Evolutionary conservation across 345 rosid genomes (phyloP).

Genomic region (Turnera subulata): DNA sequence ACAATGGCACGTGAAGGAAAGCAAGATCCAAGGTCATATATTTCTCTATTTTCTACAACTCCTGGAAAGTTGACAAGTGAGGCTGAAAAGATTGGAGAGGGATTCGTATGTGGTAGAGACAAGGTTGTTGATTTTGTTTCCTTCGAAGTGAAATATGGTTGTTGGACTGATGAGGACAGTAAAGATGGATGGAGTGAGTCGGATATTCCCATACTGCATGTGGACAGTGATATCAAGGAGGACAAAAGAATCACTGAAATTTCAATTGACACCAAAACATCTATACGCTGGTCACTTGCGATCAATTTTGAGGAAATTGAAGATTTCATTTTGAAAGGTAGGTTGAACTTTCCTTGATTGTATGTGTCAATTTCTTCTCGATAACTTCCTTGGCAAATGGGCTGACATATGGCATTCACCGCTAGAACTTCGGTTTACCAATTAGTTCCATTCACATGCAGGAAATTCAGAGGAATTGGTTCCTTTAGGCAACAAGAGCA

Average conservation of each 20-base stretch:
- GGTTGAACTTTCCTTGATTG: not conserved
- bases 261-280: slow-evolving; percentile 57
- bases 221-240: slow-evolving; percentile 34
- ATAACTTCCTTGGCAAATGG: no score
- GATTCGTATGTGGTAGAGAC: slow-evolving; percentile 69
- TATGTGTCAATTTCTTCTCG: no score
- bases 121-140: slow-evolving; percentile 70
- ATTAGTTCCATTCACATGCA: no score
- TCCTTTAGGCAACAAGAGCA: slow-evolving; percentile 45
- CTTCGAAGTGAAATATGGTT: slow-evolving; percentile 69
- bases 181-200: slow-evolving; percentile 65
- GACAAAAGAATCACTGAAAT: slow-evolving; percentile 43
- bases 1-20: slow-evolving; percentile 45
- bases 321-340: slow-evolving; percentile 70
- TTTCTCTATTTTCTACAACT: slow-evolving; percentile 69
- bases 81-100: slow-evolving; percentile 63
- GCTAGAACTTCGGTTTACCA: no score
- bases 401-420: no score
- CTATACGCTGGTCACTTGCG: slow-evolving; percentile 82
- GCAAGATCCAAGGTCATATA: slow-evolving; percentile 47
- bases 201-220: slow-evolving; percentile 56
- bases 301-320: slow-evolving; percentile 65
- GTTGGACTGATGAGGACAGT: slow-evolving; percentile 50
- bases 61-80: slow-evolving; percentile 80
- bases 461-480: slow-evolving; percentile 51